phyloP scores from a whole-genome alignment of 129 eudicot genomes.

The Flaveria bidentis region DNA sequence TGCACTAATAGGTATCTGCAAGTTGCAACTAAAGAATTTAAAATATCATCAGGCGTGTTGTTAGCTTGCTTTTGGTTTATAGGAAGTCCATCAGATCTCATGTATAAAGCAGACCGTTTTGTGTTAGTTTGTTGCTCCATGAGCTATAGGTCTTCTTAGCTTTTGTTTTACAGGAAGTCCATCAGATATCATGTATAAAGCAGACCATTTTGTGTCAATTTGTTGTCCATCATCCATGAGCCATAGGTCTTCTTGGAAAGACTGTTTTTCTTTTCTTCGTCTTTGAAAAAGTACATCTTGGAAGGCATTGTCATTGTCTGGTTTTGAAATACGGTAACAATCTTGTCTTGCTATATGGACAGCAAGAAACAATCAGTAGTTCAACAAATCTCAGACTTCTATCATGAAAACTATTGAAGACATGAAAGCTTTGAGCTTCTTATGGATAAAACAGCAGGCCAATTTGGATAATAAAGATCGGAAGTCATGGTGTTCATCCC shows the following conservation, averaged over 20 bases:
- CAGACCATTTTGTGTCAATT: not conserved
- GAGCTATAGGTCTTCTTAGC: not conserved
- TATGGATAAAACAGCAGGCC: no score
- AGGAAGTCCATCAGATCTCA: not conserved
- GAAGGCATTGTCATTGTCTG: not conserved
- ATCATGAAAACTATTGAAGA: no score
- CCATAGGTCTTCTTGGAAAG: conserved; percentile 4
- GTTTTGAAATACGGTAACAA: not conserved
- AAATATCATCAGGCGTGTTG: not conserved
- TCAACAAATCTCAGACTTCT: no score
- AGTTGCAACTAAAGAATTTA: not conserved
- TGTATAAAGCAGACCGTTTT: not conserved
- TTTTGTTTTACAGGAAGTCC: no score
- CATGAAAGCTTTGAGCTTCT: no score
- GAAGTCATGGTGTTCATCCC: no score
- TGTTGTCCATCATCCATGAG: not conserved
- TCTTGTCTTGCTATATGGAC: not conserved
- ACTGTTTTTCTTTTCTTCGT: not conserved
- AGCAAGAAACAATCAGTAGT: no score
- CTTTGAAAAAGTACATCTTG: not conserved
- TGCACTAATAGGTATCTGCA: not conserved
- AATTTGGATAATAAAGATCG: no score
- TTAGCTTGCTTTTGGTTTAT: not conserved
- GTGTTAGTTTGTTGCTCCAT: not conserved
- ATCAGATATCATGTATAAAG: not conserved